Evolutionary conservation across 305 asterid genomes (phyloP), one percentile per base, ranked within the genome.

Genomic region (Fraxinus ornus): DNA sequence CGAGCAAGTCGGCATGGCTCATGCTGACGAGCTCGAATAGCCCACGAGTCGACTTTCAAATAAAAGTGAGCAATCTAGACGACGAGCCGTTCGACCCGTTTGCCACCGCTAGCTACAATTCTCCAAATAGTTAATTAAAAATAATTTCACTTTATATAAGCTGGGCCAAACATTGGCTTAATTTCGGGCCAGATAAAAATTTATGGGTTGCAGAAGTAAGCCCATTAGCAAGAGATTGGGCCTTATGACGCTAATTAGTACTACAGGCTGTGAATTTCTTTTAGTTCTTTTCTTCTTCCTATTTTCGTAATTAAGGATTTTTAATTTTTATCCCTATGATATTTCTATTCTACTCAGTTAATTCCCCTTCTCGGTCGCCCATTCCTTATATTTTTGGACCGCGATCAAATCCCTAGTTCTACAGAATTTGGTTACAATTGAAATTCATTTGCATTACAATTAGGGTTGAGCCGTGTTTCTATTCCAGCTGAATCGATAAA

Each of bases 401-500:
- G 72, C 17, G 72, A 62, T 62, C 17, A 62, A 62, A 8, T 62
- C 72, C 32, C n/a, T 24, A 10, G 33, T 62, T 62, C 72, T 22
- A 62, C n/a, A 62, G 33, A 62, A 62, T 22, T 22, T 33, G 17
- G 17, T 62, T 62, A 68, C 9, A 28, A 12, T 68, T 68, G 75
- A 68, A 28, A 68, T 68, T 24, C 33, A 62, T 62, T 62, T 62
- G 33, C 72, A 9, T 62, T 22, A 21, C 85, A 55, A 82, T 85
- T 57, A 13, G 79, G 85, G 74, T 77, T 80, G 70, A 66, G 66
- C 32, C 33, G 75, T 68, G 75, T 68, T 28, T 28, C 17, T 4
- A 3, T 64, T 64, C 85, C 75, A 75, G 86, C 78, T 81, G 84
- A 84, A 83, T 88, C 75, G 81, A 60, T 33, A 80, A 79, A 84